phyloP scores from a whole-genome alignment of 2,329 filamentous ascomycete species.

The Ploettnerulaceae sp. region DNA sequence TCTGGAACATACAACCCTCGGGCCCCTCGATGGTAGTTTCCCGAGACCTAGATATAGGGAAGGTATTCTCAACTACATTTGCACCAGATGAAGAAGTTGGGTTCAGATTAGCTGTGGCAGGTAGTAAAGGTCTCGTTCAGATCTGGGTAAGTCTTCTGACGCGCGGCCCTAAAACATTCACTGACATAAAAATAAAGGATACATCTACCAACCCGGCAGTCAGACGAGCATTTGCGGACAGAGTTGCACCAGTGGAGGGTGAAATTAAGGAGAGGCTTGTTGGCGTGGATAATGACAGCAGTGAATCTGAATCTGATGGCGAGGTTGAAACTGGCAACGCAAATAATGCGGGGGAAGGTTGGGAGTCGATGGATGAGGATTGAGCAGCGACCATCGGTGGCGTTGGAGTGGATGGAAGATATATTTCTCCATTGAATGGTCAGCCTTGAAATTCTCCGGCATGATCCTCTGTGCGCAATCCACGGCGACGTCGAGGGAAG shows the following conservation, averaged over 20 bases:
- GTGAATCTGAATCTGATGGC: conserved; percentile 51
- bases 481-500: conserved; percentile 6
- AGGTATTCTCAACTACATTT: conserved; percentile 87
- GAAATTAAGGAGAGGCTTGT: conserved; percentile 73
- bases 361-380: conserved; percentile 55
- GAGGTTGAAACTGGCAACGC: conserved; percentile 45
- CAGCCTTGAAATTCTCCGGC: neutral
- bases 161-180: neutral
- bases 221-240: conserved; percentile 73
- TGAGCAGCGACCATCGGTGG: conserved; percentile 25
- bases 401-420: conserved; percentile 9
- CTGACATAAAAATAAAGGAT: conserved; percentile 25
- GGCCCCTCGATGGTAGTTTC: conserved; percentile 89
- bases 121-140: conserved; percentile 87
- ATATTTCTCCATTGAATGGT: neutral
- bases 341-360: conserved; percentile 36
- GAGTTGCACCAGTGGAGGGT: conserved; percentile 55
- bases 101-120: conserved; percentile 88
- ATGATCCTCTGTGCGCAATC: conserved; percentile 1
- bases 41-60: conserved; percentile 87
- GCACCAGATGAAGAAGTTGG: conserved; percentile 86
- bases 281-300: conserved; percentile 63
- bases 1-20: conserved; percentile 82
- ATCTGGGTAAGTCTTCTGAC: conserved; percentile 67
- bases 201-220: conserved; percentile 81